Base-by-base conservation (phyloP, 208 protist genomes). In the Trypanosoma rangeli region DNA sequence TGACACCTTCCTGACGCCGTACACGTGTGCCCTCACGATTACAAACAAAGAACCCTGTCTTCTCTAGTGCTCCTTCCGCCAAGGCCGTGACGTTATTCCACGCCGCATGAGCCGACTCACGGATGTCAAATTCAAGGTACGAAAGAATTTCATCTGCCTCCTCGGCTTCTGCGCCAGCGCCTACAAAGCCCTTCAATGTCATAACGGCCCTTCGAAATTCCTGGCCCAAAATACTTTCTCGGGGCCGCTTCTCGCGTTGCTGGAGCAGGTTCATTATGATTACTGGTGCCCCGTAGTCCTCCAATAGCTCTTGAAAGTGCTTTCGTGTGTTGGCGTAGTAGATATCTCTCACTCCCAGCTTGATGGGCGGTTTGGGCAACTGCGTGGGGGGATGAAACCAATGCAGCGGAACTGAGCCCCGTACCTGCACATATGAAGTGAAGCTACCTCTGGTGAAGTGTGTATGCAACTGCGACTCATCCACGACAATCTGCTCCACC, bases 301-400 rank as follows among this genome's bases (percentile, higher is more conserved):
- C 54, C 15, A 95, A 80, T 46, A 99, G 72, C n/a, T 94, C 73
- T 63, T 94, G 79, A 71, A 99, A 98, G 76, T 99, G 98, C 16
- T 80, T 64, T 18, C 83, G 79, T 4, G 95, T 95, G 13, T 81
- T 58, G 9, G 67, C 83, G 76, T 86, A 84, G 57, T 78, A 71
- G 35, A 87, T 69, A 44, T 80, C 70, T 5, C 46, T 69, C 9
- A 65, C 70, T 4, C 76, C 82, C 9, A 94, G 37, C 28, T 87
- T 70, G 55, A 98, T 97, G 24, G 93, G 80, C 4, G 94, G 95
- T 74, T 98, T 97, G 57, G 83, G 83, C 61, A 92, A 67, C 33
- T 83, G 56, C 33, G 74, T 85, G 0, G 76, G 68, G 0, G 78
- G 70, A 68, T 97, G 92, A 62, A 78, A 94, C 90, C 92, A 97